These are phyloP conservation scores for Phyllosticta citribraziliensis DNA, from an alignment of 2,329 filamentous ascomycete species.

Conservation along the genomic window DNA sequence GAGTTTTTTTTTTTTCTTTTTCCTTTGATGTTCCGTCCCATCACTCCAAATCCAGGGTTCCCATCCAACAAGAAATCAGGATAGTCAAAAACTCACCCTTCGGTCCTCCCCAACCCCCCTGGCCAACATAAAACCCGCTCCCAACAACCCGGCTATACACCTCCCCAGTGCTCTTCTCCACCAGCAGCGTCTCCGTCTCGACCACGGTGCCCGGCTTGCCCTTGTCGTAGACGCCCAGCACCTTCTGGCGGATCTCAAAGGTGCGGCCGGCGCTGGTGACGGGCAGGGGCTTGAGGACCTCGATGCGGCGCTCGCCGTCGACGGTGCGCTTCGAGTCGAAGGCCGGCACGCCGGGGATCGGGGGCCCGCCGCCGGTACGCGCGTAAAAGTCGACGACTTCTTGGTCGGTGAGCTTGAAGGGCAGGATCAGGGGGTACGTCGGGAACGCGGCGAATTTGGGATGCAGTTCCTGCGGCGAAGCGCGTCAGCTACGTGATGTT, in stretches of 20 bases:
- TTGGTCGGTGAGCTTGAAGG: conserved; percentile 65
- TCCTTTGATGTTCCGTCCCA: neutral
- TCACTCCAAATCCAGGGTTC: neutral
- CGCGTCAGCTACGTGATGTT: neutral
- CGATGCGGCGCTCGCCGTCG: conserved; percentile 73
- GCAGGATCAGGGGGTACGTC: conserved; percentile 74
- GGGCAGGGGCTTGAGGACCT: conserved; percentile 68
- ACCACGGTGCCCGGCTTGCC: conserved; percentile 69
- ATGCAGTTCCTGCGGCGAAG: conserved; percentile 60
- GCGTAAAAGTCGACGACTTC: conserved; percentile 83
- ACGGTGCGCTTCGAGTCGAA: conserved; percentile 67
- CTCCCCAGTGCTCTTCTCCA: conserved; percentile 59
- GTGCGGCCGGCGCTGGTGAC: conserved; percentile 54
- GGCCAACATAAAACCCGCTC: conserved; percentile 69
- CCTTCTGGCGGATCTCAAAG: conserved; percentile 68
- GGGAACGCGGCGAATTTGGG: conserved; percentile 82
- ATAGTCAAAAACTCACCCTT: conserved; percentile 49
- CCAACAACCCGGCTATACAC: conserved; percentile 61
- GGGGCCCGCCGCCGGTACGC: conserved; percentile 49
- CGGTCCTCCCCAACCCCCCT: conserved; percentile 78
- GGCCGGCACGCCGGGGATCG: conserved; percentile 66
- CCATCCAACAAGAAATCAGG: neutral
- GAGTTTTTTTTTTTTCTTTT: neutral
- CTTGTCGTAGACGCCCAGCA: conserved; percentile 84
- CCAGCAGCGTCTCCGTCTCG: conserved; percentile 67